Conservation (phyloP, 2,329 filamentous ascomycete genomes). For the Penicillium palitans region DNA sequence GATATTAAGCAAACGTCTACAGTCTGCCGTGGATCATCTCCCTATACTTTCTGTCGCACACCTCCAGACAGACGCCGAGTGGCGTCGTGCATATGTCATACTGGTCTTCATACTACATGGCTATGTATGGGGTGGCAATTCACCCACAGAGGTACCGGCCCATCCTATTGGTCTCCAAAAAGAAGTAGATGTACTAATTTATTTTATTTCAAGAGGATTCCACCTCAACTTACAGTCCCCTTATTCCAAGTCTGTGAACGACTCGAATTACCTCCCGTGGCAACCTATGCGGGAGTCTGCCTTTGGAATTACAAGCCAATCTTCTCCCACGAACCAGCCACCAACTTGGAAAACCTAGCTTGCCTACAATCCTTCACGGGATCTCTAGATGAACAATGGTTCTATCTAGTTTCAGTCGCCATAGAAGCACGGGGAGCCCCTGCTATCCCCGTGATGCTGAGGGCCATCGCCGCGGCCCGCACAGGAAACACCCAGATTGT, state of each 20-base stretch:
- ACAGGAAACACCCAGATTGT: conserved; percentile 69
- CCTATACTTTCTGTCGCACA: conserved; percentile 80
- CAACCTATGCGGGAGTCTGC: conserved; percentile 87
- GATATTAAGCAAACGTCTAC: conserved; percentile 79
- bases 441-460: conserved; percentile 83
- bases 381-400: conserved; percentile 96
- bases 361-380: conserved; percentile 91
- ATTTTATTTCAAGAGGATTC: conserved; percentile 56
- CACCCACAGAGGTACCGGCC: conserved; percentile 64
- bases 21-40: conserved; percentile 74
- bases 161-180: not conserved
- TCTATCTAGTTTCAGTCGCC: conserved; percentile 91
- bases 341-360: conserved; percentile 82
- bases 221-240: conserved; percentile 78
- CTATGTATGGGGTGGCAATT: conserved; percentile 85
- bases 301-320: conserved; percentile 97
- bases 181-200: conserved; percentile 5
- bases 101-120: conserved; percentile 78
- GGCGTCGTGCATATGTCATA: conserved; percentile 81
- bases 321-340: conserved; percentile 77
- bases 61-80: conserved; percentile 82
- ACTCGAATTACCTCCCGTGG: conserved; percentile 86
- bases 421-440: conserved; percentile 91
- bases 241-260: conserved; percentile 73
- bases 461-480: conserved; percentile 78